phyloP scores from a whole-genome alignment of 768 basidiomycete species.

The Trametes maxima region DNA sequence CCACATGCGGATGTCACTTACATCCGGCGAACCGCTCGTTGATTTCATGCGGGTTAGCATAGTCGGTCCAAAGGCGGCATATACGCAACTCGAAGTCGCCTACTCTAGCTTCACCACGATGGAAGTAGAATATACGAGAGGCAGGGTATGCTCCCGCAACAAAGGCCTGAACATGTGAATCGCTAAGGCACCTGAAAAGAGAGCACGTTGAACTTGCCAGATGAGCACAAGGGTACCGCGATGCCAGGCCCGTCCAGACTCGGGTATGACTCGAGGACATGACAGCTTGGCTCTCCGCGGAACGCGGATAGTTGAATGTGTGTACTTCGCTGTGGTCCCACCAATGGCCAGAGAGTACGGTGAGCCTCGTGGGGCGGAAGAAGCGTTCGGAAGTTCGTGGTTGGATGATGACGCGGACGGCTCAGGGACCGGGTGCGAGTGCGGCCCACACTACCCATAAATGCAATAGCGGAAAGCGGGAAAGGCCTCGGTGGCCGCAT shows the following conservation, averaged over 20 bases:
- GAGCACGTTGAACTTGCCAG: background rate
- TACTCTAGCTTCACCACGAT: background rate
- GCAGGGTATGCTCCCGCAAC: too few relatives aligned
- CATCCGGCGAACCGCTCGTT: too few relatives aligned
- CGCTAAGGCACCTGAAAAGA: background rate
- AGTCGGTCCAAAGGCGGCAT: too few relatives aligned
- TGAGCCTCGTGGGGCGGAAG: background rate
- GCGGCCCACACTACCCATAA: too few relatives aligned
- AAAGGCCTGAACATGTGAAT: background rate
- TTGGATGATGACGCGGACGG: background rate
- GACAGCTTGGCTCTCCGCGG: background rate
- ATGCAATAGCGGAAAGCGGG: too few relatives aligned
- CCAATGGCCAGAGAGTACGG: background rate
- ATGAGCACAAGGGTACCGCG: background rate
- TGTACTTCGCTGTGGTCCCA: background rate
- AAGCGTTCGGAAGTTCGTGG: background rate
- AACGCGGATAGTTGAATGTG: background rate
- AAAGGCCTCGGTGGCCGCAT: background rate
- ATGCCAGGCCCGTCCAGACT: background rate
- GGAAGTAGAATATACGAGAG: background rate
- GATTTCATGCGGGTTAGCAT: too few relatives aligned
- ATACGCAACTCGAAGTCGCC: too few relatives aligned
- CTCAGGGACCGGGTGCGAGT: conserved; percentile 2
- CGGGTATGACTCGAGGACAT: background rate
- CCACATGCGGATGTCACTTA: too few relatives aligned